Evolutionary conservation across 2,329 filamentous ascomycete genomes (phyloP).

Genomic region (Arthrobotrys musiformis): DNA sequence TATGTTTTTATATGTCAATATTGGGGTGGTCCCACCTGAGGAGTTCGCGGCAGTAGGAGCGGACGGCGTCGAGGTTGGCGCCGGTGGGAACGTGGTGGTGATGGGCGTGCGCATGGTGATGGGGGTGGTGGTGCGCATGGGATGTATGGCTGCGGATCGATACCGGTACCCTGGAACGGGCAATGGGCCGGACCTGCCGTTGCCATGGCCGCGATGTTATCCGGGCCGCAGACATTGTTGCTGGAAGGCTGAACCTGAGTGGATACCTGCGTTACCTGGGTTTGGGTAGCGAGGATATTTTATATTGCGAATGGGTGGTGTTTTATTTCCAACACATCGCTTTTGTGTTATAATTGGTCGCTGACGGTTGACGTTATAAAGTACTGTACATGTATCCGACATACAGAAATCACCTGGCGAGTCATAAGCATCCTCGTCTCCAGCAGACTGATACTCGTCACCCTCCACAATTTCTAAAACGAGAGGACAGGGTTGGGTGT

Average conservation of each 20-base stretch:
- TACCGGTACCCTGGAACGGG: neutral
- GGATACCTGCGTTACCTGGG: neutral
- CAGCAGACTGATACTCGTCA: too few relatives aligned
- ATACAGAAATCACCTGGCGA: too few relatives aligned
- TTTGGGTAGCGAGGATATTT: neutral
- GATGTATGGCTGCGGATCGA: conserved; percentile 15
- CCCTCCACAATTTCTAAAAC: too few relatives aligned
- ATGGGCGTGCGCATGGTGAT: conserved; percentile 59
- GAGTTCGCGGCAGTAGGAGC: conserved; percentile 40
- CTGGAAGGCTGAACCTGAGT: neutral
- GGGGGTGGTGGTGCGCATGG: conserved; percentile 62
- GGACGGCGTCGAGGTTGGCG: conserved; percentile 20
- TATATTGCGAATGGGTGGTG: too few relatives aligned
- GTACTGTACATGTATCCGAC: too few relatives aligned
- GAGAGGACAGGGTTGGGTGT: too few relatives aligned
- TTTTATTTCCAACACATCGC: too few relatives aligned
- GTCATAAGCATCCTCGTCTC: too few relatives aligned
- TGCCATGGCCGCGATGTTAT: neutral
- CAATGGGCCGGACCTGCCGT: conserved; percentile 8
- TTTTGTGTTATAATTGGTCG: neutral
- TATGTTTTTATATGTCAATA: too few relatives aligned
- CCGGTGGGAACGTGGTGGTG: conserved; percentile 62
- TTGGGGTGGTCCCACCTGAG: conserved; percentile 35
- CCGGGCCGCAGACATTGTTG: conserved; percentile 16
- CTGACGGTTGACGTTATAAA: conserved; percentile 14